A percentile compares a stretch with the other conserved stretches of the same genome.
Conservation (phyloP, 345 rosid genomes). For the Linum trigynum region DNA sequence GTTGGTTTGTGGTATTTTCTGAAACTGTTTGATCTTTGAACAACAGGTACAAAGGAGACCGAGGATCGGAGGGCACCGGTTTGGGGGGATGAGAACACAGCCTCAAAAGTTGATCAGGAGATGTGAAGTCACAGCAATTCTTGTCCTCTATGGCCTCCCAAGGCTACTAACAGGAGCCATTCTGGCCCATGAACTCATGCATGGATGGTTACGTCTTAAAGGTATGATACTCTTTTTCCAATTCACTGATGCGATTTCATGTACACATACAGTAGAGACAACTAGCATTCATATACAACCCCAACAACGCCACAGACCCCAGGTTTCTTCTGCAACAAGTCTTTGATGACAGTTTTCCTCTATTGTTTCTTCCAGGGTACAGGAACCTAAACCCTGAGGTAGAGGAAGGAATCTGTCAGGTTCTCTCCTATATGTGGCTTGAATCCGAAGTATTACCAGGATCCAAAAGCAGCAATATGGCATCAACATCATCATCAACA, state of each 20-base stretch:
- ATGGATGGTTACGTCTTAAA: constrained; percentile 85
- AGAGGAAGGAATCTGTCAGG: constrained; percentile 97
- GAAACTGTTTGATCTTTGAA: constrained; percentile 1
- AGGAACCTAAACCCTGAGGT: constrained; percentile 73
- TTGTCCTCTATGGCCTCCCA: constrained; percentile 93
- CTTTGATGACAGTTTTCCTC: not conserved
- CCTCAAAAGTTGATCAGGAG: constrained; percentile 65
- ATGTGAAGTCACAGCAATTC: constrained; percentile 96
- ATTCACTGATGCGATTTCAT: not conserved
- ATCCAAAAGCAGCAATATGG: constrained; percentile 21
- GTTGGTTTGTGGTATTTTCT: not conserved
- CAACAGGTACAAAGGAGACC: constrained; percentile 65
- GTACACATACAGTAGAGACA: not conserved
- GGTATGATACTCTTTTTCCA: constrained; percentile 29
- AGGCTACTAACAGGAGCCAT: constrained; percentile 94
- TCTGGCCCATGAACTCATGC: constrained; percentile 92
- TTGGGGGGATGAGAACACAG: constrained; percentile 68
- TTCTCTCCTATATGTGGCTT: constrained; percentile 88
- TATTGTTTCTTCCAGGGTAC: constrained; percentile 39
- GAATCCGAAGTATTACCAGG: constrained; percentile 76
- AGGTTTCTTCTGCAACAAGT: not conserved
- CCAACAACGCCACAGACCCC: not conserved
- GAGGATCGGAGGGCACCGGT: constrained; percentile 50
- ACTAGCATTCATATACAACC: not conserved
- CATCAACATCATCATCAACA: constrained; percentile 34